Evolutionary conservation across 1,284 basidiomycete genomes (phyloP).

Genomic region (Apiotrichum gamsii): DNA sequence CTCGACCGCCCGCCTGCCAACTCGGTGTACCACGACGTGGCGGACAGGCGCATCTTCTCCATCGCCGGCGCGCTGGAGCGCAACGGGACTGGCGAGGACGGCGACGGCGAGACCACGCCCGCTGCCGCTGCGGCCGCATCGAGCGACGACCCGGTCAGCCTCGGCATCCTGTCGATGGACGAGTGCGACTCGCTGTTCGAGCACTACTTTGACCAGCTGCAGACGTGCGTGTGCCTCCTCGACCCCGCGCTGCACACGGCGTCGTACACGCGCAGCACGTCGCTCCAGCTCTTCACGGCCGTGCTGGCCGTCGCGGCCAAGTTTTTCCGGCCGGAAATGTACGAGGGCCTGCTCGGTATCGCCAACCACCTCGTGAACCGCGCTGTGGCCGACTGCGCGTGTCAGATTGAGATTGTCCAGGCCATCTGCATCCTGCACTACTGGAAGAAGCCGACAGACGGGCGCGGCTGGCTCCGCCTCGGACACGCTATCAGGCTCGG

Average conservation of each 20-base stretch:
- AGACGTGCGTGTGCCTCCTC: constrained; percentile 22
- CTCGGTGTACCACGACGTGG: constrained; percentile 20
- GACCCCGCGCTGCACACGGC: constrained; percentile 19
- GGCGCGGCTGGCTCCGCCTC: constrained; percentile 20
- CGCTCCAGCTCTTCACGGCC: constrained; percentile 16
- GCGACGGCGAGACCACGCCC: not conserved
- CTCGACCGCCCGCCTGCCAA: constrained; percentile 12
- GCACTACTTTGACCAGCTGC: constrained; percentile 23
- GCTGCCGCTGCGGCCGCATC: not conserved
- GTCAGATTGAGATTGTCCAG: constrained; percentile 18
- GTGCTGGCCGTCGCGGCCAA: constrained; percentile 19
- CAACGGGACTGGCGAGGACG: not conserved
- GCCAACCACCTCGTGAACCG: constrained; percentile 14
- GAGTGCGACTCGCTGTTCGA: constrained; percentile 21
- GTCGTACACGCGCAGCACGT: constrained; percentile 10
- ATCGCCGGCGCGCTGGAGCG: constrained; percentile 21
- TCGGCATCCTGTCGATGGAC: constrained; percentile 15
- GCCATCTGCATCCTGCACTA: constrained; percentile 22
- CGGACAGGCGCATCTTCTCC: constrained; percentile 16
- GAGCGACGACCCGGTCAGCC: constrained; percentile 13
- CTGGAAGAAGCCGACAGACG: constrained; percentile 20
- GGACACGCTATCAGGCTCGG: constrained; percentile 31
- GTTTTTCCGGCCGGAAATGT: constrained; percentile 21
- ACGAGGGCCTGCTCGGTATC: constrained; percentile 9
- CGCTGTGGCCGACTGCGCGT: constrained; percentile 14